Percentiles rank a stretch among this genome's conserved stretches.
Evolutionary conservation across 139 green algal genomes (phyloP).

Genomic region (Chlorella ohadii): DNA sequence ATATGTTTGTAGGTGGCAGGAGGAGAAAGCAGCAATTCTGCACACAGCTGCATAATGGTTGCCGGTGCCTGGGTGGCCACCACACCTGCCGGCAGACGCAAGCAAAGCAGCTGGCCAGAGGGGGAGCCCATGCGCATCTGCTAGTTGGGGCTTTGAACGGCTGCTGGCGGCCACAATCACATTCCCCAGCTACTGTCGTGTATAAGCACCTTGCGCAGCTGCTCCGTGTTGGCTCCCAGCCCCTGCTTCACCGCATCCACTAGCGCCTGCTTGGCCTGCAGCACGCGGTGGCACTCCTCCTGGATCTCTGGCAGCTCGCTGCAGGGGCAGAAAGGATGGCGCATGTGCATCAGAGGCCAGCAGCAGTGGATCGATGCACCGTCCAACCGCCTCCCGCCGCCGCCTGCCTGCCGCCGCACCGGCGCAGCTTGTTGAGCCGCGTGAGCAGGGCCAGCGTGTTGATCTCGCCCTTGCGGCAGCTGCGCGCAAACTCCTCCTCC

Average conservation of each 20-base stretch:
- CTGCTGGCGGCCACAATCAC: too few relatives aligned
- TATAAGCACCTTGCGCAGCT: slow-evolving; percentile 18
- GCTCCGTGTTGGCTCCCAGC: slow-evolving; percentile 23
- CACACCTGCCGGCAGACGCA: too few relatives aligned
- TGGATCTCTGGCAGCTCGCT: slow-evolving; percentile 28
- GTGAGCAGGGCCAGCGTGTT: slow-evolving; percentile 32
- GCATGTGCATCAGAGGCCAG: too few relatives aligned
- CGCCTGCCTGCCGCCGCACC: background rate
- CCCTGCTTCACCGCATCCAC: slow-evolving; percentile 37
- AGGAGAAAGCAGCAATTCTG: background rate
- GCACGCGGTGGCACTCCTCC: slow-evolving; percentile 33
- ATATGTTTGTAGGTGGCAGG: too few relatives aligned
- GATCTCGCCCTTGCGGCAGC: slow-evolving; percentile 22
- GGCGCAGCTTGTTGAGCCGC: slow-evolving; percentile 30
- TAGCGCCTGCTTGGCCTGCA: slow-evolving; percentile 38
- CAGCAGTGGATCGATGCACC: too few relatives aligned
- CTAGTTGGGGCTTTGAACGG: too few relatives aligned
- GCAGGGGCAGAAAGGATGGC: background rate
- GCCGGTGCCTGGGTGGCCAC: too few relatives aligned
- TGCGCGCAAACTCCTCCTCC: slow-evolving; percentile 32
- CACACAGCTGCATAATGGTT: background rate
- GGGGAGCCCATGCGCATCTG: too few relatives aligned
- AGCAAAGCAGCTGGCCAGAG: too few relatives aligned
- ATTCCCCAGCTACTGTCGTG: too few relatives aligned
- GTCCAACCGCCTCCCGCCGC: background rate